These are phyloP conservation scores for Moesziomyces aphidis DNA, from an alignment of 1,284 basidiomycete genomes.

Conservation along the genomic window DNA sequence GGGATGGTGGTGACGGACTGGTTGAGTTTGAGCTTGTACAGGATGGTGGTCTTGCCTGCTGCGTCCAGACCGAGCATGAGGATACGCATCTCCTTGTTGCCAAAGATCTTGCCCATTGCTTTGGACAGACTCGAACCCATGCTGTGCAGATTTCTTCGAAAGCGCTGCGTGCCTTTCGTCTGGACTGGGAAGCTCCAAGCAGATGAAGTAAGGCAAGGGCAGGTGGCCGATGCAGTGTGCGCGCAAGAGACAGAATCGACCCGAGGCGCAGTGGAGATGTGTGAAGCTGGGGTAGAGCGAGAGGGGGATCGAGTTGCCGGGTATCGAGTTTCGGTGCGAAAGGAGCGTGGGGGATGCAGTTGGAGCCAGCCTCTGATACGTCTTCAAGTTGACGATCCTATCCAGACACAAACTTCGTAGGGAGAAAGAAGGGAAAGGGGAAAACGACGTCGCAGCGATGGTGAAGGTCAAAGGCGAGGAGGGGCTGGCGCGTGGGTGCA, in stretches of 20 bases:
- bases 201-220: background rate
- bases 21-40: slow-evolving; percentile 99
- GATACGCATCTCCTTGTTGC: slow-evolving; percentile 98
- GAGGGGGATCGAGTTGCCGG: background rate
- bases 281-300: no score
- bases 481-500: no score
- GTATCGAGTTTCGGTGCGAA: background rate
- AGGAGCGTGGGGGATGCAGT: background rate
- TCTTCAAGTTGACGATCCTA: background rate
- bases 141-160: background rate
- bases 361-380: background rate
- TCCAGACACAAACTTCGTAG: background rate
- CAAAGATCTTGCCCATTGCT: slow-evolving; percentile 87
- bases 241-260: background rate
- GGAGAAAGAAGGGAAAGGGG: background rate
- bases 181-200: background rate
- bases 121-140: slow-evolving; percentile 72
- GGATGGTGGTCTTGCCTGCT: slow-evolving; percentile 82
- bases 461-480: background rate
- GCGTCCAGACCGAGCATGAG: slow-evolving; percentile 92
- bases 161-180: background rate
- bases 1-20: slow-evolving; percentile 99
- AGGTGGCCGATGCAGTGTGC: background rate
- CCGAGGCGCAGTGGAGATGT: no score
- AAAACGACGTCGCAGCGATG: background rate